Evolutionary conservation across 768 basidiomycete species (phyloP).

Genomic region (Pisolithus marmoratus): DNA sequence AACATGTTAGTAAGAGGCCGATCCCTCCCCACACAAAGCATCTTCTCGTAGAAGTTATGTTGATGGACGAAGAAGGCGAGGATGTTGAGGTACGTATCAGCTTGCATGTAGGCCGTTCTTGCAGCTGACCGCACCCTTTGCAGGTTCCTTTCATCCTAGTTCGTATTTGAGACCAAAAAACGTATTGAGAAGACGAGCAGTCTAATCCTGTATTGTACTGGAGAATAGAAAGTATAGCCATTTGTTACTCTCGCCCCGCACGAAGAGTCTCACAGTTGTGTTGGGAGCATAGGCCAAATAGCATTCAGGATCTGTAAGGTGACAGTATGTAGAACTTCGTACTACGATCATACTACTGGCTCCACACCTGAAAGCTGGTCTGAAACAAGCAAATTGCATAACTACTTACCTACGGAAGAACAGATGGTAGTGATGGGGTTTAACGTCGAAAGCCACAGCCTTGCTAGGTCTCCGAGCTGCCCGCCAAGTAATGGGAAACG

Average conservation of each 20-base stretch:
- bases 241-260: not conserved
- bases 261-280: not conserved
- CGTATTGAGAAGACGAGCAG: not conserved
- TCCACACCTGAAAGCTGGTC: constrained; percentile 6
- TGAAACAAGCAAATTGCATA: constrained; percentile 23
- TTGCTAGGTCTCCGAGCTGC: constrained; percentile 16
- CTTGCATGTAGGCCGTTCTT: not conserved
- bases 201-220: constrained; percentile 8
- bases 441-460: constrained; percentile 17
- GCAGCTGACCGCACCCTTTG: not conserved
- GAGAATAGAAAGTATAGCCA: not conserved
- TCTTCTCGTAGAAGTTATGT: constrained; percentile 92
- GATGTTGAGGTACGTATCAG: constrained; percentile 76
- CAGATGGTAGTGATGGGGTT: constrained; percentile 5
- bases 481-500: constrained; percentile 2
- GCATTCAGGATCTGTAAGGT: not conserved
- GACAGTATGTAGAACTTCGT: constrained; percentile 3
- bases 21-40: constrained; percentile 79
- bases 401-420: constrained; percentile 42
- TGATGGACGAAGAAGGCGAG: constrained; percentile 84
- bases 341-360: constrained; percentile 13
- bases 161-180: constrained; percentile 37
- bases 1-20: constrained; percentile 92
- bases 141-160: constrained; percentile 85
- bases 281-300: not conserved